These are phyloP conservation scores for Thielaviopsis punctulata DNA, from an alignment of 2,329 filamentous ascomycete genomes.

Conservation along the genomic window DNA sequence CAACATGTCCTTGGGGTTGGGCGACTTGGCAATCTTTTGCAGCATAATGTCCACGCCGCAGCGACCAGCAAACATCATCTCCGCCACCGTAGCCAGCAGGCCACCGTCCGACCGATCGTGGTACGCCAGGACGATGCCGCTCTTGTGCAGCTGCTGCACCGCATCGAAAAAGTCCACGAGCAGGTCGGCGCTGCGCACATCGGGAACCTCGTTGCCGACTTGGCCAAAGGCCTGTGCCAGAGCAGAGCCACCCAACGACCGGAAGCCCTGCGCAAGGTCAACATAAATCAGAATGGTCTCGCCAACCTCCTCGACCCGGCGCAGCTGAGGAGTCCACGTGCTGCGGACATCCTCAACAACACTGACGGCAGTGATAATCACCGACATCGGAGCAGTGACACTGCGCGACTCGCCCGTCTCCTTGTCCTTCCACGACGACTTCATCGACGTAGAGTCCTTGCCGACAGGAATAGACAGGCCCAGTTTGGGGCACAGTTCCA, in stretches of 20 bases:
- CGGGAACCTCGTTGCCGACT: constrained; percentile 68
- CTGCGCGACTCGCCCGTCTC: constrained; percentile 53
- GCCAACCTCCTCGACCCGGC: constrained; percentile 69
- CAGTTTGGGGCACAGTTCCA: constrained; percentile 81
- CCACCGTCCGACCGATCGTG: constrained; percentile 92
- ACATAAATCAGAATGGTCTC: constrained; percentile 82
- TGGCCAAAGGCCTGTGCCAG: constrained; percentile 79
- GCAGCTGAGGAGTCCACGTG: constrained; percentile 87
- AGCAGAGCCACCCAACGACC: constrained; percentile 77
- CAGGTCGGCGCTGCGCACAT: constrained; percentile 65
- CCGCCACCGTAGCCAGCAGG: constrained; percentile 71
- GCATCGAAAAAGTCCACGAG: constrained; percentile 89
- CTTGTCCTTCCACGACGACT: constrained; percentile 78
- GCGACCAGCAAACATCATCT: constrained; percentile 97
- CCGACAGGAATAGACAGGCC: constrained; percentile 89
- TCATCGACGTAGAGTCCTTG: constrained; percentile 98
- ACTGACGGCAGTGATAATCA: constrained; percentile 81
- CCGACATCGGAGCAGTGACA: constrained; percentile 79
- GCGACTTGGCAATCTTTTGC: constrained; percentile 50
- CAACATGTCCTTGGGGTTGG: constrained; percentile 46
- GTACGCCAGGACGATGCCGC: constrained; percentile 62
- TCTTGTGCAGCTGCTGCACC: constrained; percentile 44
- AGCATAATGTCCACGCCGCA: constrained; percentile 76
- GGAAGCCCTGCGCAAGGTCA: constrained; percentile 66
- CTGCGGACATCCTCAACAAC: constrained; percentile 65